Conservation (phyloP, 1,284 basidiomycete genomes). For the Ustilago esculenta region DNA sequence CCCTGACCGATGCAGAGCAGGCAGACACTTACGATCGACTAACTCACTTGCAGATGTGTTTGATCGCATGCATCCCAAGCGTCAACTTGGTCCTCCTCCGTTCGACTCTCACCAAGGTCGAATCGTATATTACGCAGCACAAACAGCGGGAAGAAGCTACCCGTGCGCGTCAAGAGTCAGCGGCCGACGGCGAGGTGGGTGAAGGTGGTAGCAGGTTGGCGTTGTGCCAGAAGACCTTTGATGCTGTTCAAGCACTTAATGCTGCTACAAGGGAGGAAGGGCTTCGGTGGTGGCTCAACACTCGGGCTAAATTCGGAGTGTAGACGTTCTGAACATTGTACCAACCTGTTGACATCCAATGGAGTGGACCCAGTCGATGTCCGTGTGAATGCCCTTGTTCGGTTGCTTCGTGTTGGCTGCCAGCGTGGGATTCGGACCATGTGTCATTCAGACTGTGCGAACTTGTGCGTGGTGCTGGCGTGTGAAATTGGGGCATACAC, state of each 20-base stretch:
- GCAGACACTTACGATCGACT: slow-evolving; percentile 22
- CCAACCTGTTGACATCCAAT: neutral
- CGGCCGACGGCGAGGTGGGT: neutral
- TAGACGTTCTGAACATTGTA: slow-evolving; percentile 3
- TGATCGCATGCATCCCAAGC: slow-evolving; percentile 54
- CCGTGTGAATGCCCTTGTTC: too few species aligned
- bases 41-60: slow-evolving; percentile 36
- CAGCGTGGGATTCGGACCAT: too few species aligned
- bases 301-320: slow-evolving; percentile 53
- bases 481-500: too few species aligned
- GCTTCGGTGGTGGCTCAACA: slow-evolving; percentile 63
- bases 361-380: too few species aligned
- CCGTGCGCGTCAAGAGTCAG: neutral
- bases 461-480: too few species aligned
- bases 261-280: slow-evolving; percentile 62
- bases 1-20: neutral
- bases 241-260: slow-evolving; percentile 57
- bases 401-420: too few species aligned
- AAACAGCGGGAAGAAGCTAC: slow-evolving; percentile 8
- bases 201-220: slow-evolving; percentile 13
- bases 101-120: slow-evolving; percentile 52
- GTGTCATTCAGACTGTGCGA: too few species aligned
- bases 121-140: slow-evolving; percentile 42
- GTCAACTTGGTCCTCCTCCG: slow-evolving; percentile 64
- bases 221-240: slow-evolving; percentile 55